Percentiles rank a stretch among this genome's conserved stretches.
Conservation (phyloP, 208 protist genomes). For the Trypanosoma avium region DNA sequence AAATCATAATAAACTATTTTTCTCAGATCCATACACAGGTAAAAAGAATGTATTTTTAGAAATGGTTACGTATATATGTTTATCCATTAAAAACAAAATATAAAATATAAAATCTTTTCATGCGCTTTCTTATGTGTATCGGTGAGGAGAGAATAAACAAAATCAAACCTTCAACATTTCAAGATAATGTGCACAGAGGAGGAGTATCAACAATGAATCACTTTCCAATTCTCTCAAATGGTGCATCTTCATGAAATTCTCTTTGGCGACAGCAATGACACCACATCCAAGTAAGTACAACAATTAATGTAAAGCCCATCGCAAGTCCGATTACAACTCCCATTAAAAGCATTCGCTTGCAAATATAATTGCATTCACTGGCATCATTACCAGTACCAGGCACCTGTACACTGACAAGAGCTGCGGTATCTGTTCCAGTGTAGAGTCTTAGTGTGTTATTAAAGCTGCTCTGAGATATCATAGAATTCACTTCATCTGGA, state of each 20-base stretch:
- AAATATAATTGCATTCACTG: background rate
- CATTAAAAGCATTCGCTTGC: background rate
- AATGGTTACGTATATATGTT: too few relatives aligned
- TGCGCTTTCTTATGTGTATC: too few relatives aligned
- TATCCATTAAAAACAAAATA: too few relatives aligned
- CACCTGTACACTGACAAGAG: background rate
- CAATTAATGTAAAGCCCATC: background rate
- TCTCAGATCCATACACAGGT: too few relatives aligned
- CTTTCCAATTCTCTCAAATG: background rate
- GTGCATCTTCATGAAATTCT: background rate
- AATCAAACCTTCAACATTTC: too few relatives aligned
- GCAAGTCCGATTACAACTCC: background rate
- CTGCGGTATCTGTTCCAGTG: background rate
- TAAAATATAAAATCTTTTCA: too few relatives aligned
- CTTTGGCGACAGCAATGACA: background rate
- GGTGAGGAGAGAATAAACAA: too few relatives aligned
- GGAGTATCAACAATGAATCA: background rate
- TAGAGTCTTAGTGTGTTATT: constrained; percentile 3
- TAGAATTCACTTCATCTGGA: constrained; percentile 20
- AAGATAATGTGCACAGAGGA: too few relatives aligned
- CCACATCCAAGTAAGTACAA: constrained; percentile 10
- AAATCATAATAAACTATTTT: too few relatives aligned
- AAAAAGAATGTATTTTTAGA: too few relatives aligned
- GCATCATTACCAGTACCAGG: background rate
- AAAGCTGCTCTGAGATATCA: constrained; percentile 10